phyloP scores from a whole-genome alignment of 306 rosid species.

The Cucurbita maxima region DNA sequence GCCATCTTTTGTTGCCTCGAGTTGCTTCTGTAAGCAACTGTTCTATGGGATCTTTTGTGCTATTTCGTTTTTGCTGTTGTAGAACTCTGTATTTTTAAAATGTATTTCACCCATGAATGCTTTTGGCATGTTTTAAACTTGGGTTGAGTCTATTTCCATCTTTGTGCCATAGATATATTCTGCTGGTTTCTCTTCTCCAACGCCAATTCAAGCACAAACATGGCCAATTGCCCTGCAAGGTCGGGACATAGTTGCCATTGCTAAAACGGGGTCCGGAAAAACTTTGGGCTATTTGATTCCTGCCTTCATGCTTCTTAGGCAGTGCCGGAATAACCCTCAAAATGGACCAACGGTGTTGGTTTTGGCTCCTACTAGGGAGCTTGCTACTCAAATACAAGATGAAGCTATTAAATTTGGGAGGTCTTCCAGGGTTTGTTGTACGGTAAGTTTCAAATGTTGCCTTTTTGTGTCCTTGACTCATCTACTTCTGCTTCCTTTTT shows the following conservation, averaged over 20 bases:
- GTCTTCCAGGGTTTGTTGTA: constrained; percentile 77
- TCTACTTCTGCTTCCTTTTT: neutral
- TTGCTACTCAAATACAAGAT: constrained; percentile 93
- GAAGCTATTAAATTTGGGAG: constrained; percentile 84
- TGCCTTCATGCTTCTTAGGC: constrained; percentile 78
- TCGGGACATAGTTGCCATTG: constrained; percentile 94
- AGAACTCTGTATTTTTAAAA: neutral
- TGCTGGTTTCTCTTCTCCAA: constrained; percentile 88
- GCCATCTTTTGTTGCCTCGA: constrained; percentile 88
- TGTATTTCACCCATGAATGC: neutral
- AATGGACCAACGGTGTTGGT: constrained; percentile 93
- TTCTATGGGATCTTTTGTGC: constrained; percentile 44
- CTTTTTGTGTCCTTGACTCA: neutral
- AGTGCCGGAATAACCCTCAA: constrained; percentile 55
- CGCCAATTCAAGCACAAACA: constrained; percentile 98
- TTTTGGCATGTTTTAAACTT: constrained; percentile 5
- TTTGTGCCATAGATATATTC: constrained; percentile 52
- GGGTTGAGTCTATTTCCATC: constrained; percentile 19
- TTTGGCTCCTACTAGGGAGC: constrained; percentile 97
- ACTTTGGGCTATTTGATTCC: constrained; percentile 92
- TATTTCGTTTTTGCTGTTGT: constrained; percentile 5
- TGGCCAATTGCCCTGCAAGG: constrained; percentile 97
- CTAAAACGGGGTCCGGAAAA: constrained; percentile 96
- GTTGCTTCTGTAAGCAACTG: constrained; percentile 99
- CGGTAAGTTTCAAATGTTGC: constrained; percentile 36